Evolutionary conservation across 371 early-diverging fungal genomes (phyloP).

Genomic region (Mortierella sp.): DNA sequence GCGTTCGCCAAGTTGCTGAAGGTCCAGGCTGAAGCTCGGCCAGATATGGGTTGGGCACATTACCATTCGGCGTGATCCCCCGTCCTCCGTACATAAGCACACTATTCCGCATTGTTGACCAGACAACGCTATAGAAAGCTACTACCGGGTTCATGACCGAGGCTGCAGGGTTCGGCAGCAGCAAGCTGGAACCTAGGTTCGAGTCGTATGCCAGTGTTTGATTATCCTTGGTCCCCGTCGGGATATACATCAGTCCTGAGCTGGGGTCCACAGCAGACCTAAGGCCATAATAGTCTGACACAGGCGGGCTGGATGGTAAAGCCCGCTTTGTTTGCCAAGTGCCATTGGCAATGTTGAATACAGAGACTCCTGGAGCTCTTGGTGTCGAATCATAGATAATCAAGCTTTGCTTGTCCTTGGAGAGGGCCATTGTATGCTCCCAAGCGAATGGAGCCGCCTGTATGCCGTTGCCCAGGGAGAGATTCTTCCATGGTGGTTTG

Average conservation of each 20-base stretch:
- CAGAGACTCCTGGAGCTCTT: background rate
- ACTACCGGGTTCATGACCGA: conserved; percentile 3
- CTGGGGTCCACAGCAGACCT: background rate
- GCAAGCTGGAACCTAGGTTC: background rate
- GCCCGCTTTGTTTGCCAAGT: background rate
- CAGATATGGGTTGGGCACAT: background rate
- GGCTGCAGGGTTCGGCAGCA: background rate
- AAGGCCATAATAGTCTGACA: background rate
- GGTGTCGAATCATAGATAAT: background rate
- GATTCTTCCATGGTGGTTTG: conserved; percentile 7
- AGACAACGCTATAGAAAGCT: conserved; percentile 1
- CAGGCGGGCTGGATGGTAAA: no score
- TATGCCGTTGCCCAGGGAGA: conserved; percentile 1
- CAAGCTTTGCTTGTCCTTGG: conserved; percentile 9
- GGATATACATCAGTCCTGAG: conserved; percentile 2
- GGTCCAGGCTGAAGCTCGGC: conserved; percentile 1
- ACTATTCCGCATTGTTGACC: background rate
- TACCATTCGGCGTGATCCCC: background rate
- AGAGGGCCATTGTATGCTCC: background rate
- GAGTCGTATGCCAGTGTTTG: conserved; percentile 4
- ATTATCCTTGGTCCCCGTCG: conserved; percentile 1
- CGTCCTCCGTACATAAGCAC: background rate
- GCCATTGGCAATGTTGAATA: background rate
- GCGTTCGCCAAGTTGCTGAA: background rate
- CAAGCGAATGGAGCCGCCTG: background rate